phyloP scores from a whole-genome alignment of 148 eudicot species.

The Vaccinium macrocarpon region DNA sequence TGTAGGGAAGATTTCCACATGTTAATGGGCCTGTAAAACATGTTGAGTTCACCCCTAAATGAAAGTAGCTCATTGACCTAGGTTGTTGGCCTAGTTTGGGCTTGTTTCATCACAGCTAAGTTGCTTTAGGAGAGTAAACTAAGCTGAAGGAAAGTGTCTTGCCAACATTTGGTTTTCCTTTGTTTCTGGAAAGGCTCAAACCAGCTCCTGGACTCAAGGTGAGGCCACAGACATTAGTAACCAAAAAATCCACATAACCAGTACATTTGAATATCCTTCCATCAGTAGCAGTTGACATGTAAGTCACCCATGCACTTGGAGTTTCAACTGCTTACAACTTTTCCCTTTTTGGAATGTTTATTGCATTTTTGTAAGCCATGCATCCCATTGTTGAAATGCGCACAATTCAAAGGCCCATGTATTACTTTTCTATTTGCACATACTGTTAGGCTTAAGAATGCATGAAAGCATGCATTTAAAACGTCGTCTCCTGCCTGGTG shows the following conservation, averaged over 20 bases:
- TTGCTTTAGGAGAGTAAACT: conserved; percentile 1
- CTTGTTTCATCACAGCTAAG: neutral
- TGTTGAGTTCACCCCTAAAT: neutral
- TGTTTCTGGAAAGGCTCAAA: neutral
- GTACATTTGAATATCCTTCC: neutral
- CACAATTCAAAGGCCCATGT: neutral
- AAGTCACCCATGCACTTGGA: neutral
- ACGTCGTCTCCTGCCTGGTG: neutral
- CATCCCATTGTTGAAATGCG: neutral
- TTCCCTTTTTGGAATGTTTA: neutral
- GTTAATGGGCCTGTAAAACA: neutral
- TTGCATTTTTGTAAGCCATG: neutral
- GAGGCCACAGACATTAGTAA: neutral
- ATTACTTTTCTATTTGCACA: neutral
- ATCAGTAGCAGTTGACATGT: neutral
- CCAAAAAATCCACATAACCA: neutral
- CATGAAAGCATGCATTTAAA: neutral
- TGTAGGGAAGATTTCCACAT: neutral
- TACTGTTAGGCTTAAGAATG: neutral
- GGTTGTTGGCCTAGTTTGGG: neutral
- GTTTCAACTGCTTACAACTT: conserved; percentile 1
- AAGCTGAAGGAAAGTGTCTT: neutral
- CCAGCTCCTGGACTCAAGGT: neutral
- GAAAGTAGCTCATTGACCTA: neutral
- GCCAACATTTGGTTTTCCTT: neutral